phyloP scores from a whole-genome alignment of 164 flowering plant species.

The Dillenia turbinata region DNA sequence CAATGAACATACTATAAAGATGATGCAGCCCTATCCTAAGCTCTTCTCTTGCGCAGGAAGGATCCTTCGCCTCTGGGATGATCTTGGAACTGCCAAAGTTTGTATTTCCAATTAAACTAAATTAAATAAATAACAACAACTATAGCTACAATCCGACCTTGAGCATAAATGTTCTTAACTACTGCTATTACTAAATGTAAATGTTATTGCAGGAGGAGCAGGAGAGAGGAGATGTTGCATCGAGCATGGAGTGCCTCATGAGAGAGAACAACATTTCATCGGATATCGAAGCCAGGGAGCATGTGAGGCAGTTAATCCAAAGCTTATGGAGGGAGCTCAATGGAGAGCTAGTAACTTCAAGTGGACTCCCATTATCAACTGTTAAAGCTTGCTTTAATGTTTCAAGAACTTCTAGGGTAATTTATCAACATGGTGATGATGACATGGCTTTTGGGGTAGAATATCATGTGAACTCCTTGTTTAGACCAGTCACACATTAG shows the following conservation, averaged over 20 bases:
- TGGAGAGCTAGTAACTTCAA: slow-evolving; percentile 6
- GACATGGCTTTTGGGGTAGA: slow-evolving; percentile 8
- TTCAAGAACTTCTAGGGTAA: slow-evolving; percentile 23
- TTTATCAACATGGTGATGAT: slow-evolving; percentile 28
- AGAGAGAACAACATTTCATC: slow-evolving; percentile 7
- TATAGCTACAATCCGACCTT: too few relatives aligned
- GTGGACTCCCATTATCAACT: slow-evolving; percentile 13
- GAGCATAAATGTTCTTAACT: too few relatives aligned
- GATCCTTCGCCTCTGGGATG: slow-evolving; percentile 32
- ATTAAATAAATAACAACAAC: too few relatives aligned
- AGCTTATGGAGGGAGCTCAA: slow-evolving; percentile 27
- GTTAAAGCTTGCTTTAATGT: slow-evolving; percentile 21
- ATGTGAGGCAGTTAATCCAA: slow-evolving; percentile 12
- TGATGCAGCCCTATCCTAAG: slow-evolving; percentile 18
- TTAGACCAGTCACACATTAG: slow-evolving; percentile 7
- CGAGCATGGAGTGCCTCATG: slow-evolving; percentile 28
- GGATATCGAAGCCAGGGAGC: slow-evolving; percentile 15
- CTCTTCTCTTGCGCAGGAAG: slow-evolving; percentile 16
- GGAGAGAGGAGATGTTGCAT: slow-evolving; percentile 29
- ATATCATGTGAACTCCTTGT: slow-evolving; percentile 16
- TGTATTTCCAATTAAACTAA: not conserved
- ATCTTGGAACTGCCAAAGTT: slow-evolving; percentile 31
- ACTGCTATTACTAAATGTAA: too few relatives aligned
- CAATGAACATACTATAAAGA: slow-evolving; percentile 5
- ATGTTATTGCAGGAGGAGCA: slow-evolving; percentile 24